Base-by-base conservation (phyloP, 2,329 filamentous ascomycete genomes). In the Calonectria fujianensis region DNA sequence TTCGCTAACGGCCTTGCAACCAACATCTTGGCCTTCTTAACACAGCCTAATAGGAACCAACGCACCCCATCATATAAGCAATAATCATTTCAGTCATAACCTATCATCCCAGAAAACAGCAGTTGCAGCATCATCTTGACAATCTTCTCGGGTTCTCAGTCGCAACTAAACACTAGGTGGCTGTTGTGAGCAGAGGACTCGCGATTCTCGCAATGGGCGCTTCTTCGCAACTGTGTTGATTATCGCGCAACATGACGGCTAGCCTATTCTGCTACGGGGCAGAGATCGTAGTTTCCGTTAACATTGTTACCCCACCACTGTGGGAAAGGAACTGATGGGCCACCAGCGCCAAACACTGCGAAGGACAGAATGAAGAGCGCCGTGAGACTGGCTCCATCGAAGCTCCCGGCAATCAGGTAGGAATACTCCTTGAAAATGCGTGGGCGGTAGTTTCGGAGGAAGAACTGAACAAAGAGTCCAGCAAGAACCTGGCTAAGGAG, bases 291-390 rank as follows among this genome's bases (percentile, higher is more conserved):
- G 77, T 87, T 85, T 1, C 88, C 89, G 31, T 87, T 80, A 0
- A 76, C 82, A 37, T 90, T 89, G 67, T 91, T 91, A 0, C 89
- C 89, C 89, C 89, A 91, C 89, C 89, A 91, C 2, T 78, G 80
- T 0, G 89, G 89, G 77, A 91, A 90, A 0, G 87, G 84, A 13
- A 83, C 79, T 0, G 86, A 80, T 1, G 76, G 73, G 0, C 87
- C 87, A 37, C 88, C 88, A 3, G 88, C 89, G 0, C 89, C 90
- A 69, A 91, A 90, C 0, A 91, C 89, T 1, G 89, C 89, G 81
- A 91, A 91, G 0, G 89, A 90, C 16, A 91, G 82, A 51, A 91
- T 87, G 68, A 91, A 91, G 3, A 91, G 82, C 0, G 86, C 87
- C 1, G 84, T 82, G 5, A 90, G 83, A 73, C 85, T 86, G 10